These are phyloP conservation scores for Stygiomarasmius scandens DNA, from an alignment of 1,284 basidiomycete genomes.

Conservation along the genomic window DNA sequence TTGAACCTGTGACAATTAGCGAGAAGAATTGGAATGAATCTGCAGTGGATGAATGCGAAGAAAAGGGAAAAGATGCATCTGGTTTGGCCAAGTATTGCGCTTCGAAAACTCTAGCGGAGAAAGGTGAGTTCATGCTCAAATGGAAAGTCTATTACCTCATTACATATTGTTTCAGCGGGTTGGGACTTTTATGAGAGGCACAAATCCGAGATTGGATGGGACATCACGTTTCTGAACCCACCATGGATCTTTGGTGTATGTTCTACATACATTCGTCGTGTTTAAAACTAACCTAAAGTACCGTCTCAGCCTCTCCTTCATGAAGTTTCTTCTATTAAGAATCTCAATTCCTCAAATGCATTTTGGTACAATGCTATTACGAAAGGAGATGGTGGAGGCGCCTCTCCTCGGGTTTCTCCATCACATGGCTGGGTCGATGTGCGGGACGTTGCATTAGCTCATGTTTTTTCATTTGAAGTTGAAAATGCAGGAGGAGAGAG, in stretches of 20 bases:
- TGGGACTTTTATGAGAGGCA: conserved; percentile 25
- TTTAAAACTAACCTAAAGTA: background rate
- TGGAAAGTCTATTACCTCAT: conserved; percentile 39
- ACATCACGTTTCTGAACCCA: conserved; percentile 24
- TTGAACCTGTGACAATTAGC: conserved; percentile 9
- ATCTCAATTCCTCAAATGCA: conserved; percentile 7
- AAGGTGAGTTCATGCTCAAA: conserved; percentile 9
- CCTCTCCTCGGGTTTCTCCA: background rate
- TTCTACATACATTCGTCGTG: background rate
- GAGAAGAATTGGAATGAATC: conserved; percentile 51
- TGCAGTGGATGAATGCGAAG: conserved; percentile 34
- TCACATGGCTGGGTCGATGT: conserved; percentile 13
- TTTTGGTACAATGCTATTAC: conserved; percentile 8
- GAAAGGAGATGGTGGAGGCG: background rate
- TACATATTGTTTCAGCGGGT: conserved; percentile 16
- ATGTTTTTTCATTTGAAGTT: conserved; percentile 11
- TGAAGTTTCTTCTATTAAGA: conserved; percentile 9
- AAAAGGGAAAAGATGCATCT: conserved; percentile 35
- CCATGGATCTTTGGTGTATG: conserved; percentile 26
- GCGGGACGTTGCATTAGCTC: conserved; percentile 13
- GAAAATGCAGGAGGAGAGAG: conserved; percentile 13
- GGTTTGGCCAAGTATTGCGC: conserved; percentile 20
- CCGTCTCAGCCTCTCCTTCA: conserved; percentile 7
- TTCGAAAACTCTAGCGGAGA: conserved; percentile 30
- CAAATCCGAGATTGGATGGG: conserved; percentile 21